These are phyloP conservation scores for Hygrophorus pudorinus DNA, from an alignment of 768 basidiomycete species.

Conservation along the genomic window DNA sequence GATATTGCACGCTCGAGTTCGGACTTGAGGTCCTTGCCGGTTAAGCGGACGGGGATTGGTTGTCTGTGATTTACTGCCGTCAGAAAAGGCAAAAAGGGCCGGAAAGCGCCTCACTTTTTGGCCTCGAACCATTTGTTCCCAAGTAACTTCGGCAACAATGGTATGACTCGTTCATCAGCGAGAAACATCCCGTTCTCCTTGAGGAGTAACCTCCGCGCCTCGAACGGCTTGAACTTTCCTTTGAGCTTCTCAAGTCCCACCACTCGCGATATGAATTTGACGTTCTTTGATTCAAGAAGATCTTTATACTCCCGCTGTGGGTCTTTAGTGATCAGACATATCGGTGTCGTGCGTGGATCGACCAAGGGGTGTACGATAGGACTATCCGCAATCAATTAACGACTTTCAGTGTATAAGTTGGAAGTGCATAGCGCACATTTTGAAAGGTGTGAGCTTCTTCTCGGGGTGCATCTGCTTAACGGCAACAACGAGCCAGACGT, in stretches of 20 bases:
- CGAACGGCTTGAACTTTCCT: conserved; percentile 84
- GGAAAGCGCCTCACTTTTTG: conserved; percentile 65
- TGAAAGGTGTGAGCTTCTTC: conserved; percentile 69
- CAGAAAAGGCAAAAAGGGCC: background rate
- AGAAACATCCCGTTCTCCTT: conserved; percentile 90
- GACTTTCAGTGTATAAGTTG: background rate
- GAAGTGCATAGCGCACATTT: conserved; percentile 52
- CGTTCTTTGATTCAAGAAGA: conserved; percentile 61
- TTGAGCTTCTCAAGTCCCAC: conserved; percentile 88
- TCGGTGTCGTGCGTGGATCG: conserved; percentile 68
- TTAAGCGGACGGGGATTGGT: conserved; percentile 89
- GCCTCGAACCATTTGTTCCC: conserved; percentile 90
- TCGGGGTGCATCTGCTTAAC: conserved; percentile 74
- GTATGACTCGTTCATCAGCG: conserved; percentile 84
- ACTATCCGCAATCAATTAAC: conserved; percentile 24
- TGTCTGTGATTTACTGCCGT: conserved; percentile 44
- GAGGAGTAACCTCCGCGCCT: conserved; percentile 71
- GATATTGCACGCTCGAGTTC: conserved; percentile 90
- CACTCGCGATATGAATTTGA: conserved; percentile 88
- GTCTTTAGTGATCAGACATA: conserved; percentile 93
- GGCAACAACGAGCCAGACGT: conserved; percentile 82
- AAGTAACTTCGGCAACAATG: conserved; percentile 77
- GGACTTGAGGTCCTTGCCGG: conserved; percentile 80
- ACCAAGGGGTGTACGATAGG: conserved; percentile 73
- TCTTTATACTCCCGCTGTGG: conserved; percentile 97